These are phyloP conservation scores for Viola pubescens DNA, from an alignment of 441 rosid species.

Conservation along the genomic window DNA sequence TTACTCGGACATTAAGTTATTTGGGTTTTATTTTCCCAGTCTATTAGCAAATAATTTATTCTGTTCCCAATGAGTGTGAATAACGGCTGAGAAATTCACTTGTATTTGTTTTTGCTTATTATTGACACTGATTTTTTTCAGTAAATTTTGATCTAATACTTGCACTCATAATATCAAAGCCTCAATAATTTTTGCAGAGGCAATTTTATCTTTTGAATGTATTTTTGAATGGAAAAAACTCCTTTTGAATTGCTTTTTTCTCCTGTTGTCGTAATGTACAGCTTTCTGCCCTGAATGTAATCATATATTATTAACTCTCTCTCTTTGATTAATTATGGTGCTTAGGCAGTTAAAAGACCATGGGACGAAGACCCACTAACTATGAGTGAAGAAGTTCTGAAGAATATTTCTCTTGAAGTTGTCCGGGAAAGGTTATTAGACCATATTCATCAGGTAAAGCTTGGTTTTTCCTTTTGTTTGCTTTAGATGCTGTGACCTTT, in stretches of 20 bases:
- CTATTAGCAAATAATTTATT: too few relatives aligned
- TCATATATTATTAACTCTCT: constrained; percentile 8
- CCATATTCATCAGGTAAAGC: constrained; percentile 75
- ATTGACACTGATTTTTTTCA: not conserved
- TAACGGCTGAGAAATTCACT: not conserved
- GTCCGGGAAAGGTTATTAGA: constrained; percentile 85
- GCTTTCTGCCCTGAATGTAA: not conserved
- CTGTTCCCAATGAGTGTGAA: not conserved
- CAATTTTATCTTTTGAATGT: not conserved
- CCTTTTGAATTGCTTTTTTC: not conserved
- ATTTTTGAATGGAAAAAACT: too few relatives aligned
- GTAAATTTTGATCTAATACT: not conserved
- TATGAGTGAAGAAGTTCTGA: constrained; percentile 87
- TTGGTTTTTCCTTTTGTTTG: constrained; percentile 5
- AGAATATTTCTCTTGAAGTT: constrained; percentile 78
- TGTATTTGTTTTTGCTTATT: not conserved
- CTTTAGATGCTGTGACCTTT: not conserved
- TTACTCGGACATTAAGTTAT: not conserved
- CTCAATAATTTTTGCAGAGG: not conserved
- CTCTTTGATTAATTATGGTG: constrained; percentile 19
- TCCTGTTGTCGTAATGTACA: not conserved
- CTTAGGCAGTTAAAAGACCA: constrained; percentile 79
- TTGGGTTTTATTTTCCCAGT: not conserved
- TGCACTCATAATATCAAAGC: not conserved
- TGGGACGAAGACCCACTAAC: constrained; percentile 86